A percentile compares a stretch with the other conserved stretches of the same genome.
Conservation (phyloP, 768 basidiomycete genomes). For the Suillus clintonianus region DNA sequence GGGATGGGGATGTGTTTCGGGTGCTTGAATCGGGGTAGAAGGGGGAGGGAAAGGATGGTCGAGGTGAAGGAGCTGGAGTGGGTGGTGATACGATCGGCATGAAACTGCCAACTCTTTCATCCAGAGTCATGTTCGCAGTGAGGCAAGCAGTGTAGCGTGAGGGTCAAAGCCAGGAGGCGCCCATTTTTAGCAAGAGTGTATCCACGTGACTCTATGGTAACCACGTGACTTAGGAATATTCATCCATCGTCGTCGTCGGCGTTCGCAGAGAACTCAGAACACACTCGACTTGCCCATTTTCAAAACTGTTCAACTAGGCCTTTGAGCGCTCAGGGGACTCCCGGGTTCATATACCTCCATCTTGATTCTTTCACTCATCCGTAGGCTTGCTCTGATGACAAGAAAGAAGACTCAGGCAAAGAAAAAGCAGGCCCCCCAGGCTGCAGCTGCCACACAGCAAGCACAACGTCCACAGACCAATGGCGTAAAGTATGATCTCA, state of each 20-base stretch:
- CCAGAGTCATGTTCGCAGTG: no score
- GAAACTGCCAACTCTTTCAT: slow-evolving; percentile 22
- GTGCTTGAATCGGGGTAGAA: slow-evolving; percentile 16
- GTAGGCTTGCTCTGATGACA: slow-evolving; percentile 24
- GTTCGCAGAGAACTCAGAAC: no score
- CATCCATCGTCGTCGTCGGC: background rate
- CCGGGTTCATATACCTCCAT: background rate
- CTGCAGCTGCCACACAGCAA: background rate
- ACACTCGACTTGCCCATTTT: background rate
- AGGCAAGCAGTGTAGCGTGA: slow-evolving; percentile 27
- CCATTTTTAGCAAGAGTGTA: background rate
- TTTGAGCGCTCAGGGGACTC: background rate
- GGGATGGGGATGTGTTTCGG: slow-evolving; percentile 4
- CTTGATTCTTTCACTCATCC: background rate
- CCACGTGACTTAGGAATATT: background rate
- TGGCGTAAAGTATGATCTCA: slow-evolving; percentile 22
- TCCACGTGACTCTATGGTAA: background rate
- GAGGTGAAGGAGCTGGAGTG: slow-evolving; percentile 63
- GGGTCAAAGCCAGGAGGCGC: slow-evolving; percentile 1
- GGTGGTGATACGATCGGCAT: slow-evolving; percentile 60
- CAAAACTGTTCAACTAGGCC: background rate
- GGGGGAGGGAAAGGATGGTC: slow-evolving; percentile 20
- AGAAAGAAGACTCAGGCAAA: slow-evolving; percentile 31
- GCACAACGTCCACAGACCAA: slow-evolving; percentile 10
- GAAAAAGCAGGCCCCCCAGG: slow-evolving; percentile 29